Percentiles rank a stretch among this genome's conserved stretches.
Evolutionary conservation across 495 filamentous ascomycete genomes (phyloP).

Genomic region (Talaromyces proteolyticus): DNA sequence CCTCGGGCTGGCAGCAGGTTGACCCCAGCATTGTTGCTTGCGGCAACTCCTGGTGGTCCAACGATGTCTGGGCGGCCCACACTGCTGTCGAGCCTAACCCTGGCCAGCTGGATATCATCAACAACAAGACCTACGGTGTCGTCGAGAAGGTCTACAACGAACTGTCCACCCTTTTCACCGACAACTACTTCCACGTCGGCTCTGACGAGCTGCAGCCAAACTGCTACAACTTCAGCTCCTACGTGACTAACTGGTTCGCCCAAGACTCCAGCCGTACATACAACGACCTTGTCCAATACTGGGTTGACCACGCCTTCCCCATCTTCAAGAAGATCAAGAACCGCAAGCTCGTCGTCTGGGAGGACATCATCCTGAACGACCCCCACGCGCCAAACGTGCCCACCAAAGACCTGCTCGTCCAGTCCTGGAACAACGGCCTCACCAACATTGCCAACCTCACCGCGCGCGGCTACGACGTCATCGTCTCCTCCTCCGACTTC

Average conservation of each 20-base stretch:
- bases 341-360: constrained; percentile 51
- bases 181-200: constrained; percentile 51
- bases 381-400: constrained; percentile 39
- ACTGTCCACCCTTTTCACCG: constrained; percentile 43
- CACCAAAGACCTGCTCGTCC: constrained; percentile 42
- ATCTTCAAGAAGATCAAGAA: constrained; percentile 39
- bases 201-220: constrained; percentile 46
- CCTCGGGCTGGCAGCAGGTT: constrained; percentile 48
- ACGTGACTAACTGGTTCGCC: constrained; percentile 40
- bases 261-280: constrained; percentile 45
- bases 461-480: constrained; percentile 43
- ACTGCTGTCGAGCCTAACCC: constrained; percentile 52
- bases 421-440: constrained; percentile 50
- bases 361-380: constrained; percentile 40
- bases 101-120: constrained; percentile 51
- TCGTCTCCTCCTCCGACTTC: constrained; percentile 49
- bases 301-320: constrained; percentile 48
- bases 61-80: constrained; percentile 44
- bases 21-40: constrained; percentile 47
- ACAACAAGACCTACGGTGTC: constrained; percentile 47
- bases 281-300: constrained; percentile 47
- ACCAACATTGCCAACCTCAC: constrained; percentile 47
- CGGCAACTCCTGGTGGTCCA: constrained; percentile 50
- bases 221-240: constrained; percentile 49
- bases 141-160: constrained; percentile 48